Evolutionary conservation across 352 stramenopile species (phyloP), one percentile per base, ranked within the genome.

Genomic region (Phytophthora fragariae): DNA sequence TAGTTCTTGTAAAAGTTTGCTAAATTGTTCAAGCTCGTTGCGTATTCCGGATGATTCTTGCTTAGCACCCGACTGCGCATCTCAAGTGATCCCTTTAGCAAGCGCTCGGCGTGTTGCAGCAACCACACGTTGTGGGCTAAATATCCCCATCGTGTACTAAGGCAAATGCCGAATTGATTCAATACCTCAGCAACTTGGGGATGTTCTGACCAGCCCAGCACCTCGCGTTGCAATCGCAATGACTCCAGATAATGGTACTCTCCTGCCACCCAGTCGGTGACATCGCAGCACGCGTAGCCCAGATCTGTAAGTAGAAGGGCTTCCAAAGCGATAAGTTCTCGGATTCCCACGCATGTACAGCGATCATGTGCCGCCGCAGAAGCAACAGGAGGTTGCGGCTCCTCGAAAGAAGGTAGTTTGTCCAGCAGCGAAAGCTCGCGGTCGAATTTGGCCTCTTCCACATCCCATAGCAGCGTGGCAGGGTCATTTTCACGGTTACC

Each of bases 1-100:
- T 79, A 94, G 64, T 92, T 88, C 60, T 92, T 92, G 77, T 95
- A 95, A 57, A 95, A 95, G 56, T 95, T 95, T 39, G 85, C 89
- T 17, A 95, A 72, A 53, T 94, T 95, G 70, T 95, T 95, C 41
- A 95, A 60, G 64, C 86, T 94, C 10, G 89, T 92, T 11, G 89
- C 89, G 64, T 93, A 95, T 65, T 95, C 89, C 0, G 87, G 84
- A 37, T 95, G 89, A 19, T 83, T 84, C 29, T 90, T 85, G 39
- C 87, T 89, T 21, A 94, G 70, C 15, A 95, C 89, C 2, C 87
- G 83, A 64, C 81, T 84, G 15, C 89, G 86, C 81, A 95, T 93
- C 33, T 83, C 56, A 39, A 94, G 70, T 37, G 83, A 82, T 44
- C 83, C 86, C 64, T 93, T 90, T n/a, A 95, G 65, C 37, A 94